Evolutionary conservation across 2,329 filamentous ascomycete genomes (phyloP), one percentile per base, ranked within the genome.

Genomic region (Xylaria sp.): DNA sequence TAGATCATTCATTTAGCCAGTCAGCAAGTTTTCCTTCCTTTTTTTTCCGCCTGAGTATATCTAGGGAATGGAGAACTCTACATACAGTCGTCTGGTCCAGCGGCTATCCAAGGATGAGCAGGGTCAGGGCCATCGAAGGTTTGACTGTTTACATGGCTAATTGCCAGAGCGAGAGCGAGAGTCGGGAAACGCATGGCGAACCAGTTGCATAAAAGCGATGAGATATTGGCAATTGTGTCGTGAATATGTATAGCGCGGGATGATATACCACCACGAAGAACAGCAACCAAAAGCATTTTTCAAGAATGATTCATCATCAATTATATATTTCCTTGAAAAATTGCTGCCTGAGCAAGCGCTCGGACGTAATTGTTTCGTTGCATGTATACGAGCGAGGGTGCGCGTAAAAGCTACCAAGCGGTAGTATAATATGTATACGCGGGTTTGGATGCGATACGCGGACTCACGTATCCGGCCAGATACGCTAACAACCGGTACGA

Each of bases 21-120:
- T n/a, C n/a, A n/a, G n/a, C n/a, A n/a, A n/a, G n/a, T n/a, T n/a
- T n/a, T n/a, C n/a, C n/a, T n/a, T n/a, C n/a, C n/a, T n/a, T n/a
- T n/a, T n/a, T n/a, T n/a, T n/a, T n/a, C 19, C 17, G 17, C 35
- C 23, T 5, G 9, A 28, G 7, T n/a, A 21, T 14, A 31, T 9
- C 17, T 6, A 38, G 3, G 2, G 3, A 42, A 55, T 2, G 15
- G 42, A 31, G 15, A 11, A n/a, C 25, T 28, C 15, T 19, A 11
- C 47, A 15, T 61, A 61, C 58, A 45, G 7, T 61, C 58, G 4
- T 14, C 46, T 19, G 28, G 45, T 15, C 58, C 33, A 2, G 51
- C 58, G 28, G 51, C 43, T 6, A 8, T n/a, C 58, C 51, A 61
- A 19, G 17, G 14, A 11, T 61, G 58, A n/a, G 21, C 33, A 33